Evolutionary conservation across 805 yeast genomes (phyloP), one percentile per base, ranked within the genome.

Genomic region (Scheffersomyces spartinae): DNA sequence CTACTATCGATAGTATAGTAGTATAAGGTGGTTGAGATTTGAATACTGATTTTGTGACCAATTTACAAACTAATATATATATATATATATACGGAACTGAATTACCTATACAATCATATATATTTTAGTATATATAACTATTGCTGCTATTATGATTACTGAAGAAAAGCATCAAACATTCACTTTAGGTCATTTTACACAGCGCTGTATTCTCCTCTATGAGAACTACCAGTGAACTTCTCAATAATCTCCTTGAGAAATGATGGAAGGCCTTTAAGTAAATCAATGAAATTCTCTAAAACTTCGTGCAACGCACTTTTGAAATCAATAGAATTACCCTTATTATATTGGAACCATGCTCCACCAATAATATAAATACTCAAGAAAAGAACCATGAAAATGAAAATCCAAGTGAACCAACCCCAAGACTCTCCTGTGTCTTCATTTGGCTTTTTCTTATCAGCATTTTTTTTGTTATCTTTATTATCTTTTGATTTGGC

Each of bases 141-240:
- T n/a, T n/a, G n/a, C n/a, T n/a, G n/a, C n/a, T n/a, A n/a, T n/a
- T n/a, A n/a, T n/a, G n/a, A n/a, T n/a, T n/a, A n/a, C n/a, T n/a
- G n/a, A n/a, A n/a, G n/a, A n/a, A n/a, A n/a, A n/a, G n/a, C n/a
- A n/a, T n/a, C n/a, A n/a, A n/a, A n/a, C n/a, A n/a, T n/a, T n/a
- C n/a, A n/a, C n/a, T n/a, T n/a, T n/a, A n/a, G n/a, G n/a, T n/a
- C n/a, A n/a, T n/a, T n/a, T 55, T 61, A 86, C 7, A 91, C 94
- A 18, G 96, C 97, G 45, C 94, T 76, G 49, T 91, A 88, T 11
- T 95, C 97, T 15, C 94, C 94, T 47, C 95, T 68, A 40, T 62
- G 60, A 23, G 68, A 55, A 27, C 64, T 54, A 13, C 73, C 67
- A 5, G 86, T 77, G 17, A 86, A 48, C 40, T 69, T 83, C 26